Base-by-base conservation (phyloP, 352 stramenopile species). In the Plasmopara halstedii region DNA sequence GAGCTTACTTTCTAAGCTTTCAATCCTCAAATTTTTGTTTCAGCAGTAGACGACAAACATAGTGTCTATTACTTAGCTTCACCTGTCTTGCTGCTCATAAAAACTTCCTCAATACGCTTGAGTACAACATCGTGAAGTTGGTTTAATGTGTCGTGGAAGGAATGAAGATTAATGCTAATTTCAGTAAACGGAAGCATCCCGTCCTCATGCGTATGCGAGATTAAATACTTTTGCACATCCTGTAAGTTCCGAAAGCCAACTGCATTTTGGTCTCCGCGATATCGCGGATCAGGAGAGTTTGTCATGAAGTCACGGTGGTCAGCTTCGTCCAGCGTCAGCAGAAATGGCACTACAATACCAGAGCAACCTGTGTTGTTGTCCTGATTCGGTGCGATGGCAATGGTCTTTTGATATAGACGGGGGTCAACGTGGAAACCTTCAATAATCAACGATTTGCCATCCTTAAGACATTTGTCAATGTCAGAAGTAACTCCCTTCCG, bases 371-470 rank as follows among this genome's bases (percentile, higher is more conserved):
- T 47, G 4, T 50, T 63, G 39, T 42, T 62, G 17, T 20, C 54
- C n/a, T 62, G 43, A 23, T 63, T 56, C 17, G 58, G 56, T 1
- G 54, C 53, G 34, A n/a, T n/a, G n/a, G 50, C 51, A 14, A 87
- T 73, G 23, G 83, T 76, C 40, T 79, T 74, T 43, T 94, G 78
- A 53, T 94, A 94, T 47, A 94, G 56, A 9, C 77, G 79, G 41
- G 82, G 82, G 48, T 94, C 82, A 34, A 94, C 76, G 63, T 94
- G 82, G 44, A 94, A 83, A 3, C 82, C 82, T 41, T 94, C 82
- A 26, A 94, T 81, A 51, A 94, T 87, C 36, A 94, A 67, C 37
- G 82, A 94, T 64, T 94, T 94, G 54, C 82, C 82, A 50, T 94
- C 82, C 46, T 91, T 94, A 4, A 94, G 62, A 36, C 82, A 94